Percentiles rank a stretch among this genome's conserved stretches.
Evolutionary conservation across 257 asterid species (phyloP).

Genomic region (Solanum lignicaule): DNA sequence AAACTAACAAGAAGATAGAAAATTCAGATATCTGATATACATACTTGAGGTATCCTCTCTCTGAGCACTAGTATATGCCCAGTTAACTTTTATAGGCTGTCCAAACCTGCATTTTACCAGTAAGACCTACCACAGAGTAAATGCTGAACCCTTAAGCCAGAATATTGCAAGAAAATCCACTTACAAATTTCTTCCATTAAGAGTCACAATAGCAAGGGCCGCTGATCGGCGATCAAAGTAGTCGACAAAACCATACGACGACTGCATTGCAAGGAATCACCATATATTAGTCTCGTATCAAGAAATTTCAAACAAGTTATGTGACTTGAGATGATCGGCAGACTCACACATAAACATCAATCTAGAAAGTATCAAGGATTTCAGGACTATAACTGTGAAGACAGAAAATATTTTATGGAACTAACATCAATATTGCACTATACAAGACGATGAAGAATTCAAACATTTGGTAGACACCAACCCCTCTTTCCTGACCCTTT

Average conservation of each 20-base stretch:
- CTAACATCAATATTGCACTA: background rate
- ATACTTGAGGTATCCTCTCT: slow-evolving; percentile 79
- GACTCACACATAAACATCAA: background rate
- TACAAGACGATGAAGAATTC: background rate
- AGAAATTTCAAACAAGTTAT: background rate
- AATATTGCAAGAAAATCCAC: slow-evolving; percentile 7
- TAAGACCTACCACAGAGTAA: background rate
- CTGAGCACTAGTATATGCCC: slow-evolving; percentile 85
- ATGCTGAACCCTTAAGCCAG: background rate
- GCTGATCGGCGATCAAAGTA: slow-evolving; percentile 78
- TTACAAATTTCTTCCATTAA: slow-evolving; percentile 76
- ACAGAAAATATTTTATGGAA: background rate
- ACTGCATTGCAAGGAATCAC: slow-evolving; percentile 32
- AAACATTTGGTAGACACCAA: background rate
- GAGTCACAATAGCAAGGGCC: slow-evolving; percentile 55
- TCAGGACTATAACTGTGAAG: background rate
- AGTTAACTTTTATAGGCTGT: slow-evolving; percentile 80
- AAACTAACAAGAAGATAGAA: background rate
- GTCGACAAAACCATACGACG: slow-evolving; percentile 85
- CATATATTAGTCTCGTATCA: background rate
- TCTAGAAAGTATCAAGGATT: background rate
- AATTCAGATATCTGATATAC: background rate
- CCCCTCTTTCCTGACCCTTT: background rate
- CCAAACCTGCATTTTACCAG: slow-evolving; percentile 49
- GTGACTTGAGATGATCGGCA: background rate